Evolutionary conservation across 1,284 basidiomycete species (phyloP), one percentile per base, ranked within the genome.

Genomic region (Irpex rosettiformis): DNA sequence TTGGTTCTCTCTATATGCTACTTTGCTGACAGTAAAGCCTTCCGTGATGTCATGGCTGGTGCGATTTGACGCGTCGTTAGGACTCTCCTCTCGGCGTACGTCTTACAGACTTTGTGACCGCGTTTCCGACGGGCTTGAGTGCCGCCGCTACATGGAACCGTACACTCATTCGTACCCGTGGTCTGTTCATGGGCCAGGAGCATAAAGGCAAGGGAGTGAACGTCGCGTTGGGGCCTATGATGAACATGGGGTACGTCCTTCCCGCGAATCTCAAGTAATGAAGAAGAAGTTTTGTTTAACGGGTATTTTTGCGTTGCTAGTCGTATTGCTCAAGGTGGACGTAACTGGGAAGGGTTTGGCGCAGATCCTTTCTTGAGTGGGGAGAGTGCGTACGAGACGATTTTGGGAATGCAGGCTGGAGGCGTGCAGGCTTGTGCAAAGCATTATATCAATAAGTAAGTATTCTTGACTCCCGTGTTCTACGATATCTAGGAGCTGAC

Each of bases 341-440:
- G 93, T 8, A 93, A 91, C 71, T 95, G 90, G 90, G 92, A 95
- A 76, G 90, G 89, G 6, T 93, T 91, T 62, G 87, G 90, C 51
- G 86, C 80, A 16, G 88, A 91, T 68, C 90, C 91, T 0, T 94
- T 86, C 74, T 75, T 94, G 43, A 70, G 81, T 53, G 87, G 89
- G 16, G 88, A 88, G 70, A 81, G 83, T 0, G 84, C 89, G 0
- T 89, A 86, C 61, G 84, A 89, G 70, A 92, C 88, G 1, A 81
- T 93, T 60, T 70, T 86, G 22, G 91, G 92, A 1, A 74, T 93
- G 72, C 92, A 94, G 68, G 70, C 77, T 37, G 78, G 77, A 1
- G 91, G 91, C 33, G 88, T 94, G 0, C 88, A 86, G 67, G 84
- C 86, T 7, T 88, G 85, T 61, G 89, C 89, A 13, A 94, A 94